These are phyloP conservation scores for Zhuliangozyma blackwelliae DNA, from an alignment of 1,139 yeast species.

Conservation along the genomic window DNA sequence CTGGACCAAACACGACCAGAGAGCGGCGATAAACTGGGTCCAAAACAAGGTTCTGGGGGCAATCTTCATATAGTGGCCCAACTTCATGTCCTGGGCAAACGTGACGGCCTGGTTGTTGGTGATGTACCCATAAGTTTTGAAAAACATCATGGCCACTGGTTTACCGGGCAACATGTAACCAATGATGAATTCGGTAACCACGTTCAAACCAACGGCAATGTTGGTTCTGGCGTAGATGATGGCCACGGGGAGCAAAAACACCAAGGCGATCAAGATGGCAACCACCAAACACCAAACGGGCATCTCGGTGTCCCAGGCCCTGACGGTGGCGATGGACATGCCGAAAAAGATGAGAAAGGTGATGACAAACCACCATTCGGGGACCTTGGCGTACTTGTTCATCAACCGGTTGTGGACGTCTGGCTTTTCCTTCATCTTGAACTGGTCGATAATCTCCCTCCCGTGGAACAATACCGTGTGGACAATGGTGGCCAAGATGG, in stretches of 20 bases:
- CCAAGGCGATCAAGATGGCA: conserved; percentile 37
- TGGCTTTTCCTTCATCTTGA: conserved; percentile 41
- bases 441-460: conserved; percentile 42
- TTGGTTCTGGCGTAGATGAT: conserved; percentile 40
- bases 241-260: conserved; percentile 42
- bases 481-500: conserved; percentile 53
- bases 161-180: conserved; percentile 48
- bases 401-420: conserved; percentile 65
- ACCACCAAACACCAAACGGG: conserved; percentile 36
- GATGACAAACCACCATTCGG: conserved; percentile 61
- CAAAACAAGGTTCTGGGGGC: conserved; percentile 43
- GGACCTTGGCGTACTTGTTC: conserved; percentile 54
- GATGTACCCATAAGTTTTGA: conserved; percentile 46
- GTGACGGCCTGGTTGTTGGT: conserved; percentile 54
- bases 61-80: conserved; percentile 52
- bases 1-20: conserved; percentile 44
- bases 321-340: conserved; percentile 33
- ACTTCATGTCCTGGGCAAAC: conserved; percentile 50
- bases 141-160: conserved; percentile 46
- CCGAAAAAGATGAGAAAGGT: conserved; percentile 42
- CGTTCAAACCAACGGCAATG: conserved; percentile 44
- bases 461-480: conserved; percentile 58
- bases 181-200: conserved; percentile 41
- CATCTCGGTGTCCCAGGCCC: conserved; percentile 43
- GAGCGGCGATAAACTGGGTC: conserved; percentile 43